Base-by-base conservation (phyloP, 2,329 filamentous ascomycete genomes). In the Nemania sp. region DNA sequence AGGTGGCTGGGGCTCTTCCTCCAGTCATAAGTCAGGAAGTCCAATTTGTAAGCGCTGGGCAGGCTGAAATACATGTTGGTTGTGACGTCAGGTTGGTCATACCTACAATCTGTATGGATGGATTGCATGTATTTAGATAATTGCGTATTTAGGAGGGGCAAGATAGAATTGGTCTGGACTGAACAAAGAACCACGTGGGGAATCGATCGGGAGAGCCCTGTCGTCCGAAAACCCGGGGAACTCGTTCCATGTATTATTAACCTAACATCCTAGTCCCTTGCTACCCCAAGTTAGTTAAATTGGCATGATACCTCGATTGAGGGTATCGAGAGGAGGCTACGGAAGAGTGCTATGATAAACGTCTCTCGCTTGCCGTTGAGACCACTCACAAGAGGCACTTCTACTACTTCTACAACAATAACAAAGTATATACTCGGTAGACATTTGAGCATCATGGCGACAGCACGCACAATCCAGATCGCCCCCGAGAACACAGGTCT, bases 401-500 rank as follows among this genome's bases (percentile, higher is more conserved):
- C 51, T 22, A 47, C n/a, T n/a, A n/a, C n/a, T n/a, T n/a, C n/a
- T n/a, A n/a, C n/a, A n/a, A n/a, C 20, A 53, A 27, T 53, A 11
- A 71, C 49, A 2, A 63, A 57, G 11, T 24, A 18, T 18, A 47
- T 45, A n/a, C 59, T 55, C 22, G 58, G 60, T 51, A 22, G 10
- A 53, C 55, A 61, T 5, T 38, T 74, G 45, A 64, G 47, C 60
- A 78, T 58, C 52, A 86, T 86, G 82, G 82, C 85, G 0, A 84
- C 84, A 2, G 71, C 85, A 1, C 82, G 80, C 69, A 82, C 79
- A 15, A 84, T 90, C 57, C 75, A 82, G 22, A 79, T 90, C 60
- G 75, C 78, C 4, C 76, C 83, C 1, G 77, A 83, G 2, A 82
- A 88, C 61, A 85, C 84, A 0, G 88, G 87, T 4, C 76, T 89